Evolutionary conservation across 1,284 basidiomycete species (phyloP).

Genomic region (Sanguinoderma infundibulare): DNA sequence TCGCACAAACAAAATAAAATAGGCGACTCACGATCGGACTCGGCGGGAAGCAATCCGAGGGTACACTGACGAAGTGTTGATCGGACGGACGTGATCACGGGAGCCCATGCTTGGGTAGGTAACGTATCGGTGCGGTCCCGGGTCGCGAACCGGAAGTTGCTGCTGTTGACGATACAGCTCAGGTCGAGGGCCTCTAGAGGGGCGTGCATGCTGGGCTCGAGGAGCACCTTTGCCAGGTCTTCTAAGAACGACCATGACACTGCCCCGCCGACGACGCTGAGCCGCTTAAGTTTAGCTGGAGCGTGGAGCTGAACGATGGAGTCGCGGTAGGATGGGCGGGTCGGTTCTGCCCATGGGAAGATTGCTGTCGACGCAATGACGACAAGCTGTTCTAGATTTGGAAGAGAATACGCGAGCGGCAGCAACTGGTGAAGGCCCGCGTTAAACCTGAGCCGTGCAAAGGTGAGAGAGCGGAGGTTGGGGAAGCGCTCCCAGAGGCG

Average conservation of each 20-base stretch:
- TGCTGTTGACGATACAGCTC: not conserved
- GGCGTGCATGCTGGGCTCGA: not conserved
- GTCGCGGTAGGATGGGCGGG: not conserved
- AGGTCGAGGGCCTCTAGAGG: not conserved
- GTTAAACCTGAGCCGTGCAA: not conserved
- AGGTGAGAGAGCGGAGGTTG: not conserved
- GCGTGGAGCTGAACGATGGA: not conserved
- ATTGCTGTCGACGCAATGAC: not conserved
- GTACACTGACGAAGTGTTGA: not conserved
- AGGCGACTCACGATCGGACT: not conserved
- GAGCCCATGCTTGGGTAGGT: not conserved
- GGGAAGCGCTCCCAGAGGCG: not conserved
- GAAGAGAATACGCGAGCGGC: not conserved
- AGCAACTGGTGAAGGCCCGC: not conserved
- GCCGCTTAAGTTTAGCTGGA: not conserved
- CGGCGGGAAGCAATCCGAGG: not conserved
- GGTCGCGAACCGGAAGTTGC: too few species aligned
- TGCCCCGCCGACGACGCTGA: not conserved
- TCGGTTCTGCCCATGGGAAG: not conserved
- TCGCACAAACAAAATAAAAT: not conserved
- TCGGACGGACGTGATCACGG: not conserved
- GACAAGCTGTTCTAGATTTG: not conserved
- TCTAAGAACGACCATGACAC: not conserved
- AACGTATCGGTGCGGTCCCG: not conserved
- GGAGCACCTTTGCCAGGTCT: not conserved